Base-by-base conservation (phyloP, 2,329 filamentous ascomycete species). In the Fusarium napiforme region DNA sequence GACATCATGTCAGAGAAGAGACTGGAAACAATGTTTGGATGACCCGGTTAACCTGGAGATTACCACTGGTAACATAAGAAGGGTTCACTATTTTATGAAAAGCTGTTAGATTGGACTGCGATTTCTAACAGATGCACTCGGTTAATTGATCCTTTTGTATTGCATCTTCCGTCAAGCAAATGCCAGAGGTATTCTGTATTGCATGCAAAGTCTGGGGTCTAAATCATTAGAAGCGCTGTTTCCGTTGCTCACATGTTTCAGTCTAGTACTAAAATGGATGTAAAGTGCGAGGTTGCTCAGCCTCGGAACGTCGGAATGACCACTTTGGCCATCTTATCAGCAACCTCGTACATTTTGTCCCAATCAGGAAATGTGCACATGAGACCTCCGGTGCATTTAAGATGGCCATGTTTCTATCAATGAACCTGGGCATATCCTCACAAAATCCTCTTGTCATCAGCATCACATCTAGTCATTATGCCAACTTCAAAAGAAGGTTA, bases 21-120 rank as follows among this genome's bases (percentile, higher is more conserved):
- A 4, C 18, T 73, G 9, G 72, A 73, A 11, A 74, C 70, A 1
- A 73, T 71, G 2, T 32, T 74, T 34, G 72, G 72, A 23, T 73
- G 43, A 70, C 50, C 50, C 50, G 12, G 5, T 28, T 10, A 21
- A 28, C 8, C 23, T 23, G 10, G 7, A 43, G n/a, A 43, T 43
- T 43, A 43, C 40, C 21, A n/a, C 21, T 40, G 21, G 21, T 40
- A 40, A 40, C 39, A 40, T 19, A 9, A 7, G 39, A 21, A 40
- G 39, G 37, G 19, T n/a, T n/a, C 21, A 40, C 21, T 9, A 26
- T 18, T 2, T 45, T 23, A 21, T 46, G 43, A 28, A 28, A 47
- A 9, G n/a, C n/a, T n/a, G n/a, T n/a, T n/a, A n/a, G n/a, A n/a
- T n/a, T n/a, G n/a, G n/a, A n/a, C n/a, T n/a, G n/a, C n/a, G n/a